phyloP scores from a whole-genome alignment of 257 asterid species.

The Fraxinus anomala region DNA sequence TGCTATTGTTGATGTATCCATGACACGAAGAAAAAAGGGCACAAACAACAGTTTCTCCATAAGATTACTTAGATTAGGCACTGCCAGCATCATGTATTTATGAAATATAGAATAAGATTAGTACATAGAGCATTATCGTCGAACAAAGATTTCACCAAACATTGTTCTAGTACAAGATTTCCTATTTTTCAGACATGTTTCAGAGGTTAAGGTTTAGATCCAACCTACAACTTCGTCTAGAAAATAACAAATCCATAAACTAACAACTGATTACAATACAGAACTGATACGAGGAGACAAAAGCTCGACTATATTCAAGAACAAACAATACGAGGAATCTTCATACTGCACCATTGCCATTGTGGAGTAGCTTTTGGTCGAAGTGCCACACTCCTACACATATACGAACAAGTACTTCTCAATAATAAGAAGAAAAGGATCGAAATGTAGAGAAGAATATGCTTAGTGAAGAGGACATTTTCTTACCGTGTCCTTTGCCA shows the following conservation, averaged over 20 bases:
- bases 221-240: not conserved
- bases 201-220: not conserved
- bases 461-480: not conserved
- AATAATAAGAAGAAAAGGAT: not conserved
- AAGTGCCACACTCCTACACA: slow-evolving; percentile 44
- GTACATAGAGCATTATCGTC: not conserved
- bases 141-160: not conserved
- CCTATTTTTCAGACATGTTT: not conserved
- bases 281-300: not conserved
- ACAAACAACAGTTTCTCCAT: not conserved
- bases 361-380: slow-evolving; percentile 39
- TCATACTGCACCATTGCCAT: not conserved
- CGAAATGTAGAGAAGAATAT: not conserved
- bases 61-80: not conserved
- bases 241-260: not conserved
- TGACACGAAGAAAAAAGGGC: not conserved
- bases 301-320: not conserved
- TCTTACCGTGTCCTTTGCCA: slow-evolving; percentile 44
- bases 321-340: not conserved
- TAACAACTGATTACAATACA: not conserved
- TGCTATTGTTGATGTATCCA: not conserved
- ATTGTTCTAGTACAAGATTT: not conserved
- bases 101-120: not conserved
- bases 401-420: not conserved
- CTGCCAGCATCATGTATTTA: not conserved